A percentile compares a stretch with the other conserved stretches of the same genome.
phyloP scores from a whole-genome alignment of 2,329 filamentous ascomycete species.

The Alternaria sp. region DNA sequence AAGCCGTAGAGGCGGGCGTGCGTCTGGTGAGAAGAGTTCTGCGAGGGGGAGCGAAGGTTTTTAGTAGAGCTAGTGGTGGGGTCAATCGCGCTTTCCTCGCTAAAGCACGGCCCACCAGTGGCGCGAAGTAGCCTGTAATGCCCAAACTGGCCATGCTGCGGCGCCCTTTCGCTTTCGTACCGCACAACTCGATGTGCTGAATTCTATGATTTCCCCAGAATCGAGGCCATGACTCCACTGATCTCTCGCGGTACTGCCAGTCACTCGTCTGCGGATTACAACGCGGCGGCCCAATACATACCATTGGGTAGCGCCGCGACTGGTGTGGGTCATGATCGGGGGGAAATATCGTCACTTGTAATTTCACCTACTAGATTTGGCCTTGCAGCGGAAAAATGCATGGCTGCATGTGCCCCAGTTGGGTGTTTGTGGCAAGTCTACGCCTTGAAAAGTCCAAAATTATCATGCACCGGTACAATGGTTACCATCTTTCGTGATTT shows the following conservation, averaged over 20 bases:
- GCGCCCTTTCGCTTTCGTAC: slow-evolving; percentile 16
- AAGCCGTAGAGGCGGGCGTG: slow-evolving; percentile 32
- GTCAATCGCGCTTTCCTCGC: slow-evolving; percentile 22
- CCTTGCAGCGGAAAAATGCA: slow-evolving; percentile 1
- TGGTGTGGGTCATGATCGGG: slow-evolving; percentile 8
- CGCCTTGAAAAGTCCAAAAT: not conserved
- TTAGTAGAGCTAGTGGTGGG: slow-evolving; percentile 22
- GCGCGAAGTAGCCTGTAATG: slow-evolving; percentile 15
- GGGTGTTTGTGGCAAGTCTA: not conserved
- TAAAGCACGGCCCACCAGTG: slow-evolving; percentile 22
- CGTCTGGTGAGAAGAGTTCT: slow-evolving; percentile 20
- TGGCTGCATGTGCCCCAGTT: not conserved
- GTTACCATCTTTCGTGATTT: not conserved
- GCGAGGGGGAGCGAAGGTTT: slow-evolving; percentile 22
- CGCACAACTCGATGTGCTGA: not conserved
- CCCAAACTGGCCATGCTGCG: slow-evolving; percentile 10
- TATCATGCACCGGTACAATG: not conserved
- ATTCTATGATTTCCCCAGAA: not conserved
- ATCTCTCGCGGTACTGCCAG: not conserved
- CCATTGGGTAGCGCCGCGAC: slow-evolving; percentile 22
- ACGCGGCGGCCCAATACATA: slow-evolving; percentile 19
- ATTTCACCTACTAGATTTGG: slow-evolving; percentile 6
- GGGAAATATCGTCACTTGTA: slow-evolving; percentile 8
- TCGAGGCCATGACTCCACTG: not conserved
- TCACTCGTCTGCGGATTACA: not conserved